A percentile compares a stretch with the other conserved stretches of the same genome.
These are phyloP conservation scores for Penicillium sclerotiorum DNA, from an alignment of 2,329 filamentous ascomycete genomes.

Conservation along the genomic window DNA sequence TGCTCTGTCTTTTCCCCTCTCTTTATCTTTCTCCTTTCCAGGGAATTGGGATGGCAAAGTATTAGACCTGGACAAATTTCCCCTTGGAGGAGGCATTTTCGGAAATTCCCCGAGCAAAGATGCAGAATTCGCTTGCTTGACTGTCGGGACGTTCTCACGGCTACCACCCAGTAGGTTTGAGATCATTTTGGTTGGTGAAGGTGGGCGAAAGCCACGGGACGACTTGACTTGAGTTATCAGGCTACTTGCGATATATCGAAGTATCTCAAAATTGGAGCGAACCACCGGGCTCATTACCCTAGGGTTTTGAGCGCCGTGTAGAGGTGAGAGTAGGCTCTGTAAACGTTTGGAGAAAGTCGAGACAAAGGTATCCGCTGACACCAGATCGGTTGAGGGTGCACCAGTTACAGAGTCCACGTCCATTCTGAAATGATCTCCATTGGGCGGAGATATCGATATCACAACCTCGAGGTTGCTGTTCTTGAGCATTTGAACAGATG, in stretches of 20 bases:
- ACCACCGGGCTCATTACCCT: conserved; percentile 64
- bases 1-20: conserved; percentile 35
- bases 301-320: conserved; percentile 63
- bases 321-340: conserved; percentile 69
- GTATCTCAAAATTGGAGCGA: conserved; percentile 74
- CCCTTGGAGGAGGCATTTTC: conserved; percentile 43
- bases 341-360: conserved; percentile 74
- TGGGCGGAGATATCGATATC: conserved; percentile 73
- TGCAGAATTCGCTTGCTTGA: conserved; percentile 39
- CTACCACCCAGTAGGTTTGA: conserved; percentile 75
- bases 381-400: conserved; percentile 71
- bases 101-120: conserved; percentile 48
- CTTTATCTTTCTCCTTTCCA: conserved; percentile 48
- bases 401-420: conserved; percentile 69
- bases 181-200: conserved; percentile 88
- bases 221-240: conserved; percentile 64
- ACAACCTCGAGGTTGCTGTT: conserved; percentile 44
- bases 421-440: conserved; percentile 59
- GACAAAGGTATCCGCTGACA: conserved; percentile 72
- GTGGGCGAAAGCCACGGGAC: conserved; percentile 67
- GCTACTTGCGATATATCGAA: conserved; percentile 69
- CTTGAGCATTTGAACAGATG: conserved; percentile 32
- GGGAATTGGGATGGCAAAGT: conserved; percentile 48
- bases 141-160: conserved; percentile 36
- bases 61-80: conserved; percentile 45